Evolutionary conservation across 2,329 filamentous ascomycete genomes (phyloP).

Genomic region (Ceratocystis lukuohia): DNA sequence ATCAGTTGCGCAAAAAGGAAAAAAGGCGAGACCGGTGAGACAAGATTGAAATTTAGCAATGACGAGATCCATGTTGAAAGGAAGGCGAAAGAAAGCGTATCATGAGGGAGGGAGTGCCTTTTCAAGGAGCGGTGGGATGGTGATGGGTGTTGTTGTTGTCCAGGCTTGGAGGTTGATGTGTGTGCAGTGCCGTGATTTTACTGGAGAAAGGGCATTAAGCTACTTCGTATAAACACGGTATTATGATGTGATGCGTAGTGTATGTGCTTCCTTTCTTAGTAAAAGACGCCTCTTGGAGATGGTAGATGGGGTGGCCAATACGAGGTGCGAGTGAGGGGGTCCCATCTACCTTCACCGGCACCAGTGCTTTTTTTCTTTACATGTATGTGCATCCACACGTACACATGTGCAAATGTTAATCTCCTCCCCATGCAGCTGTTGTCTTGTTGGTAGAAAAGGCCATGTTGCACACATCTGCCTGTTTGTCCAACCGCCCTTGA

Average conservation of each 20-base stretch:
- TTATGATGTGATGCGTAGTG: too few species aligned
- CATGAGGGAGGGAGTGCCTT: background rate
- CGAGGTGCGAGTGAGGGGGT: background rate
- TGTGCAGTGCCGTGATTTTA: too few species aligned
- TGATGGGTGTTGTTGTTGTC: background rate
- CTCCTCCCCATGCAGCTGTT: background rate
- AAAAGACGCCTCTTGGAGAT: too few species aligned
- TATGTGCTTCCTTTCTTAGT: too few species aligned
- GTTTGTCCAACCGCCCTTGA: background rate
- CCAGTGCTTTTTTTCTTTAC: background rate
- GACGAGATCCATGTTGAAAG: background rate
- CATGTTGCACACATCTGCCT: background rate
- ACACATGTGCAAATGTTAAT: background rate
- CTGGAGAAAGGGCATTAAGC: too few species aligned
- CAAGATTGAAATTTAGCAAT: background rate
- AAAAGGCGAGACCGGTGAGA: background rate
- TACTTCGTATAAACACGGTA: too few species aligned
- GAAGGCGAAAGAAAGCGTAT: background rate
- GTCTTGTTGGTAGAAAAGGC: background rate
- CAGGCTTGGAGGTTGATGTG: background rate
- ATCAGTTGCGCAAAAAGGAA: background rate
- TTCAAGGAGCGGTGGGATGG: too few species aligned
- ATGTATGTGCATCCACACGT: background rate
- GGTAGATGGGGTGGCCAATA: background rate
- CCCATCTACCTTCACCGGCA: background rate